These are phyloP conservation scores for Dentipellis sp. DNA, from an alignment of 768 basidiomycete species.

Conservation along the genomic window DNA sequence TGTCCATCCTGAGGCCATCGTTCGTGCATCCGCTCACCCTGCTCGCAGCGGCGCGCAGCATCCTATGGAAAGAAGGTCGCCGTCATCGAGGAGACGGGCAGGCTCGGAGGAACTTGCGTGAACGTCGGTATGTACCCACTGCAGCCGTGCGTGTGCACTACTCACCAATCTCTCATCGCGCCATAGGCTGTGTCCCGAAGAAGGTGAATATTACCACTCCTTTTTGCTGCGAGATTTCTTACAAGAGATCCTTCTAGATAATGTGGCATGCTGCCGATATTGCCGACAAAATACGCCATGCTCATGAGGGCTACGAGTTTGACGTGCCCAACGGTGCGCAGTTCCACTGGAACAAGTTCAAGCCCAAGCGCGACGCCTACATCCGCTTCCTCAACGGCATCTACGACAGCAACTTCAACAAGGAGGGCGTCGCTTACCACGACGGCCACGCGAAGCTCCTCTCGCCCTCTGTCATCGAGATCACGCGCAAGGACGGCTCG, in stretches of 20 bases:
- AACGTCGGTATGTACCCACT: constrained; percentile 71
- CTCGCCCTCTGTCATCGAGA: constrained; percentile 61
- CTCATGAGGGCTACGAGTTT: constrained; percentile 65
- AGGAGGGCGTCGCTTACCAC: constrained; percentile 84
- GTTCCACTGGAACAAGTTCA: constrained; percentile 89
- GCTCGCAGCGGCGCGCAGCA: constrained; percentile 76
- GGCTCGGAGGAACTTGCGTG: constrained; percentile 92
- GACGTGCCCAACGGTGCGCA: constrained; percentile 35
- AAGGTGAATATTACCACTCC: constrained; percentile 42
- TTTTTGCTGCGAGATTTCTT: background rate
- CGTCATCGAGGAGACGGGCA: constrained; percentile 65
- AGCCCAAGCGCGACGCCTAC: constrained; percentile 92
- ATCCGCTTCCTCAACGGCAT: constrained; percentile 84
- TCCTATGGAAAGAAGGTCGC: constrained; percentile 91
- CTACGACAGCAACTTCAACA: constrained; percentile 82
- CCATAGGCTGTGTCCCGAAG: constrained; percentile 89
- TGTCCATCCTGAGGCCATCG: constrained; percentile 2
- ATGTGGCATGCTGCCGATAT: constrained; percentile 98
- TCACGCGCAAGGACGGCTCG: constrained; percentile 56
- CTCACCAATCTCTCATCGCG: background rate
- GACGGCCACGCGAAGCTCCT: constrained; percentile 67
- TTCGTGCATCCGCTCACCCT: background rate
- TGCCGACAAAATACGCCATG: constrained; percentile 74
- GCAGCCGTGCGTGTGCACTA: background rate
- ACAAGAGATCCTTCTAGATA: constrained; percentile 38